Percentiles rank a stretch among this genome's conserved stretches.
phyloP scores from a whole-genome alignment of 2,329 filamentous ascomycete species.

The Curvularia sp. region DNA sequence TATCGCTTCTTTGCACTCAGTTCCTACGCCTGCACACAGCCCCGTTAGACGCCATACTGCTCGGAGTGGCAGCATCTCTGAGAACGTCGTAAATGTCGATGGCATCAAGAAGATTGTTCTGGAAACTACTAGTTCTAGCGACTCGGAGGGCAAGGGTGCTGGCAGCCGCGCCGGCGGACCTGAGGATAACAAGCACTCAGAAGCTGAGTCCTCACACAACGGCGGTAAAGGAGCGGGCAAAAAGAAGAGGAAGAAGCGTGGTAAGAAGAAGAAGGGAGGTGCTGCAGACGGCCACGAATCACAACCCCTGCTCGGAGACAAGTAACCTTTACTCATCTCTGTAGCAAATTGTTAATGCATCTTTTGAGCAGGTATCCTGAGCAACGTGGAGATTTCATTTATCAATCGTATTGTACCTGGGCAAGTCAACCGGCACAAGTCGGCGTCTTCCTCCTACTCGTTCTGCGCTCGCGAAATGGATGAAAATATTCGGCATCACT shows the following conservation, averaged over 20 bases:
- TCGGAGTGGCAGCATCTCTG: slow-evolving; percentile 78
- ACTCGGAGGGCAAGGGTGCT: slow-evolving; percentile 42
- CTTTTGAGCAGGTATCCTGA: slow-evolving; percentile 7
- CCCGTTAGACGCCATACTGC: slow-evolving; percentile 58
- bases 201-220: slow-evolving; percentile 30
- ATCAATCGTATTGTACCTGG: slow-evolving; percentile 3
- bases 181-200: slow-evolving; percentile 30
- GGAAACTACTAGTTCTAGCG: slow-evolving; percentile 68
- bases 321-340: neutral
- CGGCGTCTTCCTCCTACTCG: slow-evolving; percentile 3
- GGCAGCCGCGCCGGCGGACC: slow-evolving; percentile 30
- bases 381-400: slow-evolving; percentile 7
- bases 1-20: slow-evolving; percentile 42
- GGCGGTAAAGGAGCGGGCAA: slow-evolving; percentile 36
- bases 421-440: slow-evolving; percentile 7
- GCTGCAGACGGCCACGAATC: slow-evolving; percentile 38
- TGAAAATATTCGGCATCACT: slow-evolving; percentile 11
- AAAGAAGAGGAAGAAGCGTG: slow-evolving; percentile 49
- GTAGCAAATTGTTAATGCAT: slow-evolving; percentile 6
- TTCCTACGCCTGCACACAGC: slow-evolving; percentile 31
- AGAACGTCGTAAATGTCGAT: slow-evolving; percentile 76
- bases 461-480: neutral
- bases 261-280: slow-evolving; percentile 48
- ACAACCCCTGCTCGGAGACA: slow-evolving; percentile 40
- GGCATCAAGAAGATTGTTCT: slow-evolving; percentile 79